These are phyloP conservation scores for Rhizophlyctis rosea DNA, from an alignment of 192 early-diverging fungal genomes.

Conservation along the genomic window DNA sequence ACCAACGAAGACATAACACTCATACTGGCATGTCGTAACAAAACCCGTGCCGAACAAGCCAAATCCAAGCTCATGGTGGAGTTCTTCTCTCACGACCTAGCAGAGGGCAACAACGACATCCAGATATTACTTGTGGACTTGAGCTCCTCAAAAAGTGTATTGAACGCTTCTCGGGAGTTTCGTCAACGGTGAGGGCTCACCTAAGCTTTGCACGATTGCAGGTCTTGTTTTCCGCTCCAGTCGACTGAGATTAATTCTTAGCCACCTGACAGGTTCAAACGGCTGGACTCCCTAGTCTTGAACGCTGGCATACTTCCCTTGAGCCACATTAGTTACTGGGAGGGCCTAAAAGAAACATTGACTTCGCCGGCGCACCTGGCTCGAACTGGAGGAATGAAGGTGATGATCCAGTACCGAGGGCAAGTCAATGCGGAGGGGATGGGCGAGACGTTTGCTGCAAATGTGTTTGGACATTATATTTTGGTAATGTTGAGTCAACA, in stretches of 20 bases:
- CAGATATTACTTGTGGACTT: constrained; percentile 38
- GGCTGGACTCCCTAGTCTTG: constrained; percentile 40
- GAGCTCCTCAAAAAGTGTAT: constrained; percentile 25
- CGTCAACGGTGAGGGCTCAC: constrained; percentile 6
- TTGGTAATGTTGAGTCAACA: constrained; percentile 15
- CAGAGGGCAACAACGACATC: constrained; percentile 9
- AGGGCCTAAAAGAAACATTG: constrained; percentile 24
- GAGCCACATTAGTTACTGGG: constrained; percentile 18
- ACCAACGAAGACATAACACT: constrained; percentile 18
- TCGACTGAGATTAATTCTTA: no score
- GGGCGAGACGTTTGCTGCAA: constrained; percentile 50
- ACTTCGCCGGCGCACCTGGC: constrained; percentile 38
- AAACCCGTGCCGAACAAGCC: constrained; percentile 29
- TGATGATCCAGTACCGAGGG: constrained; percentile 38
- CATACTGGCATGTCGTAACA: constrained; percentile 42
- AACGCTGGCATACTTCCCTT: constrained; percentile 52
- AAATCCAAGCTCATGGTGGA: constrained; percentile 18
- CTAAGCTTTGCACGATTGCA: constrained; percentile 2
- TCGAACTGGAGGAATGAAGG: constrained; percentile 40
- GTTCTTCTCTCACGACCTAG: not conserved
- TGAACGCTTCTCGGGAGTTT: constrained; percentile 32
- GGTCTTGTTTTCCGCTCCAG: no score
- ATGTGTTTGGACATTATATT: constrained; percentile 52
- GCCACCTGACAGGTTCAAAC: not conserved
- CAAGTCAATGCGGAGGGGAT: constrained; percentile 34